Percentiles rank a stretch among this genome's conserved stretches.
Conservation (phyloP, 208 protist species). For the Wallacemonas rigidus region DNA sequence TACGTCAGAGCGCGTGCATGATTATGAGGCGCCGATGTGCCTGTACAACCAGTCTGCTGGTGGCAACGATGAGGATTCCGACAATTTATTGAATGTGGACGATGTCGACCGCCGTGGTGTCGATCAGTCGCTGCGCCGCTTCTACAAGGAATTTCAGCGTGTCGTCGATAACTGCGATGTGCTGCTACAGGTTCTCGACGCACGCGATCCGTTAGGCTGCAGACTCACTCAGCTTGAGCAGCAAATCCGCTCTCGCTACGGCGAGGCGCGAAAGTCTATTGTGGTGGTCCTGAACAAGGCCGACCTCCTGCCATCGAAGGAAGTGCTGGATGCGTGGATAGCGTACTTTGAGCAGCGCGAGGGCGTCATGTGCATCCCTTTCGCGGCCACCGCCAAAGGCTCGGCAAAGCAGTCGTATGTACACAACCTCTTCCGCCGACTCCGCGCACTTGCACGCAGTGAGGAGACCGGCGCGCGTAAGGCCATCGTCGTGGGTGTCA, state of each 20-base stretch:
- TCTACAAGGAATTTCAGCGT: constrained; percentile 90
- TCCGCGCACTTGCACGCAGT: constrained; percentile 89
- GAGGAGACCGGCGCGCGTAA: constrained; percentile 82
- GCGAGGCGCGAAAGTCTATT: constrained; percentile 91
- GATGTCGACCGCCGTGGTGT: constrained; percentile 53
- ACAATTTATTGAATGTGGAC: constrained; percentile 26
- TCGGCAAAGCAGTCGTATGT: constrained; percentile 57
- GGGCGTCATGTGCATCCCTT: constrained; percentile 80
- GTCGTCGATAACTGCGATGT: constrained; percentile 95
- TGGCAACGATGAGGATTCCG: constrained; percentile 31
- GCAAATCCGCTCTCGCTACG: constrained; percentile 86
- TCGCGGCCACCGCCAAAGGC: constrained; percentile 87
- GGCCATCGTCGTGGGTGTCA: constrained; percentile 96
- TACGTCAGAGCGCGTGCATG: constrained; percentile 69
- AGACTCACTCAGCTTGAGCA: constrained; percentile 93
- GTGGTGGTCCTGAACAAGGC: constrained; percentile 98
- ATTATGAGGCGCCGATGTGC: constrained; percentile 69
- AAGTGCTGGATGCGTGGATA: constrained; percentile 89
- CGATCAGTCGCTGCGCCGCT: constrained; percentile 82
- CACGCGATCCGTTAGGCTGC: constrained; percentile 97
- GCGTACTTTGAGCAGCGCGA: constrained; percentile 86
- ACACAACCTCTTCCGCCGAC: constrained; percentile 84
- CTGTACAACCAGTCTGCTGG: constrained; percentile 23
- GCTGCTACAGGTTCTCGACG: constrained; percentile 97
- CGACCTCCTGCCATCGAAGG: constrained; percentile 94